Evolutionary conservation across 352 stramenopile genomes (phyloP), one percentile per base, ranked within the genome.

Genomic region (Globisporangium abappressorium): DNA sequence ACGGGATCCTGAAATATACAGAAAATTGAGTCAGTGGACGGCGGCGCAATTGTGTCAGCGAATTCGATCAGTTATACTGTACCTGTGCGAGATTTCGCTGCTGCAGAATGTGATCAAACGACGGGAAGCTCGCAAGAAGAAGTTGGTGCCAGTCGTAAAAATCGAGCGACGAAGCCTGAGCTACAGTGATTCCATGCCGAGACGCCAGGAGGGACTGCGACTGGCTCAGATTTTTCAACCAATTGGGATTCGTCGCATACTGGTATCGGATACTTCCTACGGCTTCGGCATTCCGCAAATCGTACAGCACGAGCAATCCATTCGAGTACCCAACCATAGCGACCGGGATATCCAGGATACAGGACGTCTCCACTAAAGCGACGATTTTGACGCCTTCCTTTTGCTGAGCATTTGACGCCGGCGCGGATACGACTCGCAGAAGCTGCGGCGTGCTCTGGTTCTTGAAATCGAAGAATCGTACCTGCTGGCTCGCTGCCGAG

Each of bases 401-500:
- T 28, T 66, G 41, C 12, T 24, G 30, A 4, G 47, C 41, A 33
- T 30, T 74, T 14, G 63, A 47, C n/a, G 43, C 65, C 49, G 68
- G 76, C 15, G 70, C 64, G 5, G 68, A 70, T 24, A 89, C 54
- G 5, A 71, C 49, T n/a, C 81, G 78, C 7, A 76, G 62, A 8
- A 91, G 55, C 33, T 64, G 28, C 18, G 73, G 70, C 6, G 58
- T 43, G 5, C 46, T 59, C 20, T 66, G 70, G 41, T 80, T 64
- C 0, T 65, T 64, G 22, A 87, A 63, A 24, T 89, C 71, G 62
- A 79, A 84, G 69, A 91, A 85, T 20, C 66, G 71, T 9, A 85
- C 64, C 34, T 71, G 74, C 53, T 89, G 81, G 4, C 62, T 64
- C 0, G 57, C 22, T 20, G 62, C 70, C 0, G 77, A 89, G 28